Evolutionary conservation across 2,329 filamentous ascomycete species (phyloP).

Genomic region (Dothiorella sarmentorum): DNA sequence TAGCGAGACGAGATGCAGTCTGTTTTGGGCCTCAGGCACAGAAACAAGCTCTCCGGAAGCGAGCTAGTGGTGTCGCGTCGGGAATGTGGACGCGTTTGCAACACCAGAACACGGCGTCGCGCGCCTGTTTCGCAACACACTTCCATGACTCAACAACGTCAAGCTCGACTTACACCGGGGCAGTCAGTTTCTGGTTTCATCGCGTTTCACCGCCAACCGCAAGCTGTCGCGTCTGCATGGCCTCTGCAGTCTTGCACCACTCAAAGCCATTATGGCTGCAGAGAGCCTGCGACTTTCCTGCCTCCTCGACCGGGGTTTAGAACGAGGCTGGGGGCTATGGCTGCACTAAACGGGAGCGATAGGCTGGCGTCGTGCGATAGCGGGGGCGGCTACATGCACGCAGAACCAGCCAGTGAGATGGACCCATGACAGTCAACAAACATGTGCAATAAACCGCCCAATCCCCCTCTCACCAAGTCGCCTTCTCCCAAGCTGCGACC

Average conservation of each 20-base stretch:
- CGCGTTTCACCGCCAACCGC: background rate
- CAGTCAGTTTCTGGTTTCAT: background rate
- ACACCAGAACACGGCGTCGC: background rate
- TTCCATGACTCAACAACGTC: background rate
- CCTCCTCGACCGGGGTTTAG: background rate
- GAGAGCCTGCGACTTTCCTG: background rate
- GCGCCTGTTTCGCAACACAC: background rate
- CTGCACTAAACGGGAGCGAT: background rate
- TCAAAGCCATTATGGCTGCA: background rate
- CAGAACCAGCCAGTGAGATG: background rate
- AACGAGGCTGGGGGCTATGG: conserved; percentile 9
- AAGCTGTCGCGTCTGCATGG: background rate
- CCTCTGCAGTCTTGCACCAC: background rate
- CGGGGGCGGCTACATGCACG: conserved; percentile 9
- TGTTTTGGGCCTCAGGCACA: conserved; percentile 4
- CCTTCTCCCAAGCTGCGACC: background rate
- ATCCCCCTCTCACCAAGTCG: background rate
- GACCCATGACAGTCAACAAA: conserved; percentile 5
- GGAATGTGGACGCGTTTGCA: background rate
- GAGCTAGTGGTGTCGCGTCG: background rate
- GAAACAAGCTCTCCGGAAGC: background rate
- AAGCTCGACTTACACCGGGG: background rate
- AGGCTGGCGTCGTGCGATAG: conserved; percentile 7
- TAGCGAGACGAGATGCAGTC: background rate
- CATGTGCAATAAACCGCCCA: background rate